A percentile compares a stretch with the other conserved stretches of the same genome.
phyloP scores from a whole-genome alignment of 108 stramenopile species.

The Fragilaria crotonensis region DNA sequence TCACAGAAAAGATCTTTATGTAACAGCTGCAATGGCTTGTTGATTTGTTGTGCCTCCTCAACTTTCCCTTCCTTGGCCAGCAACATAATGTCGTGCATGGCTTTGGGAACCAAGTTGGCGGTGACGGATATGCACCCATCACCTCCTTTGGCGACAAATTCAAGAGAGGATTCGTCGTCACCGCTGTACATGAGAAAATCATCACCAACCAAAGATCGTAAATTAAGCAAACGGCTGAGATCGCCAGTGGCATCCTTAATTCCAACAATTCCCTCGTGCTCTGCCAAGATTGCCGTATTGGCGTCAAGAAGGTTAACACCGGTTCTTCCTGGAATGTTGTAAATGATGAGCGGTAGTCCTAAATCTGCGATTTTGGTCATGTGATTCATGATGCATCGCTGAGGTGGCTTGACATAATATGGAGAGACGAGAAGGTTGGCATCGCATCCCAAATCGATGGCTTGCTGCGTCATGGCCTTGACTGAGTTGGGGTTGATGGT shows the following conservation, averaged over 20 bases:
- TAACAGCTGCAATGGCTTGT: conserved; percentile 44
- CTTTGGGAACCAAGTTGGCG: conserved; percentile 69
- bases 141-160: conserved; percentile 82
- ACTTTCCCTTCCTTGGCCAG: conserved; percentile 50
- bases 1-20: conserved; percentile 76
- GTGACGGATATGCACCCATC: conserved; percentile 90
- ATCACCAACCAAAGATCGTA: conserved; percentile 24
- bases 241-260: conserved; percentile 90
- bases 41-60: conserved; percentile 42
- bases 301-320: conserved; percentile 57
- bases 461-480: conserved; percentile 76
- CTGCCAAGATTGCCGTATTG: conserved; percentile 45
- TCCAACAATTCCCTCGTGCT: conserved; percentile 69
- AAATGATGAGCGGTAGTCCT: conserved; percentile 83
- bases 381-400: conserved; percentile 74
- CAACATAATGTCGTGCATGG: conserved; percentile 57
- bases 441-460: conserved; percentile 84
- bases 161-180: conserved; percentile 74
- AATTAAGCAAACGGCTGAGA: conserved; percentile 42
- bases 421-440: conserved; percentile 88
- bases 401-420: conserved; percentile 92
- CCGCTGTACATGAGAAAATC: conserved; percentile 81
- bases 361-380: conserved; percentile 69
- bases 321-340: conserved; percentile 87
- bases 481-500: conserved; percentile 66